Evolutionary conservation across 805 yeast genomes (phyloP), one percentile per base, ranked within the genome.

Genomic region (Myxozyma sirexii): DNA sequence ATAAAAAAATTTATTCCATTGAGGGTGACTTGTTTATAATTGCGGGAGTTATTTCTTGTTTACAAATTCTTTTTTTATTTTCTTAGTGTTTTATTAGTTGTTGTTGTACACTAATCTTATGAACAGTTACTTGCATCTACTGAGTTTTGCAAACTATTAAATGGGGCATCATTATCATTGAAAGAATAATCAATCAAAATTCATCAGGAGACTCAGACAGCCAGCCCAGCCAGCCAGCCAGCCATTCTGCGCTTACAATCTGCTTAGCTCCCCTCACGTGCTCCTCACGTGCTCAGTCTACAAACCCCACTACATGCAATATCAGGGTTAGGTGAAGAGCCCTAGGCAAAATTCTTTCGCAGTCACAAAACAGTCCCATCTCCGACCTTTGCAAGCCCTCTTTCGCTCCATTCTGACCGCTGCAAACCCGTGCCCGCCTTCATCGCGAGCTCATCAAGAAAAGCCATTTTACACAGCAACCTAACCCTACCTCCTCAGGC

Each of bases 301-400:
- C 46, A 42, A 4, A 42, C 27, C 46, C 46, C 46, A 29, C 10
- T 42, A n/a, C 10, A 39, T 42, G 23, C 10, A 13, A 2, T 15
- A 26, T 15, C 33, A 44, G 51, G 51, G 51, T 47, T 47, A 47
- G 51, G 51, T 47, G 13, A n/a, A 4, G 26, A 19, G 51, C 39
- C 51, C 51, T 35, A 23, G 19, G 37, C 33, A 17, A 47, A 47
- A 47, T 27, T 38, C 43, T 37, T 48, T 48, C 55, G 55, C 55
- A 51, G 55, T 51, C 55, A 51, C 55, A 51, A 51, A 51, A 29
- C 55, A 51, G 55, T 51, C 55, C 55, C 43, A 33, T 23, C 15
- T 27, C 4, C 26, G 24, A 13, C 42, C 10, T 26, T 47, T n/a
- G 5, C 33, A 39, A 35, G 49, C 37, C 50, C 26, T 17, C 24